Evolutionary conservation across 129 eudicot species (phyloP).

Genomic region (Kitagawia praeruptora): DNA sequence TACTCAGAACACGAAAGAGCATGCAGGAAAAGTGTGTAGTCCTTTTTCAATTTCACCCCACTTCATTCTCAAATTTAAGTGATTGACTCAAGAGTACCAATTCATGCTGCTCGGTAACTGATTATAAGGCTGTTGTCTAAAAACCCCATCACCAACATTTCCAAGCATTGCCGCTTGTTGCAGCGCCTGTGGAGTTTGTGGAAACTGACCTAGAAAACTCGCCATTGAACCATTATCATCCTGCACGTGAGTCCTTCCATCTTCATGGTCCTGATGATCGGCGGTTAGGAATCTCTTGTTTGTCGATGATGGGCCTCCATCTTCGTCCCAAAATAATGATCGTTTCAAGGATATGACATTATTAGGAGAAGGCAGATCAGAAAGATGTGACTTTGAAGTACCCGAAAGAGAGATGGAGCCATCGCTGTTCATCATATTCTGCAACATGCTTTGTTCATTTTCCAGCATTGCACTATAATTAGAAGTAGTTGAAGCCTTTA

Average conservation of each 20-base stretch:
- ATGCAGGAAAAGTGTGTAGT: not conserved
- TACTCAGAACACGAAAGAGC: not conserved
- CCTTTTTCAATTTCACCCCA: not conserved
- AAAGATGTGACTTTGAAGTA: slow-evolving; percentile 7
- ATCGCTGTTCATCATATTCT: slow-evolving; percentile 27
- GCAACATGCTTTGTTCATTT: slow-evolving; percentile 35
- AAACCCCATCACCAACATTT: slow-evolving; percentile 55
- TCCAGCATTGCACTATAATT: slow-evolving; percentile 38
- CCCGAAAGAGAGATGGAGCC: slow-evolving; percentile 4
- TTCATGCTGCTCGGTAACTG: slow-evolving; percentile 51
- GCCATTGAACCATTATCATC: slow-evolving; percentile 44
- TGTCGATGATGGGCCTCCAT: slow-evolving; percentile 22
- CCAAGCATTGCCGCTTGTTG: slow-evolving; percentile 69
- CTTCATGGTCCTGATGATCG: slow-evolving; percentile 20
- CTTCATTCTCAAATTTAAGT: not conserved
- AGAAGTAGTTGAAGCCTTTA: slow-evolving; percentile 17
- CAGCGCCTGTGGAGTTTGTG: slow-evolving; percentile 36
- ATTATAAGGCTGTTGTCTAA: slow-evolving; percentile 40
- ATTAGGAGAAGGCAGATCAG: slow-evolving; percentile 14
- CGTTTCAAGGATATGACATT: slow-evolving; percentile 31
- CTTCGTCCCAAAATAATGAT: slow-evolving; percentile 48
- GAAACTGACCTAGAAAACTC: slow-evolving; percentile 50
- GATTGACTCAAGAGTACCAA: slow-evolving; percentile 48
- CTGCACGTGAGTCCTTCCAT: slow-evolving; percentile 29
- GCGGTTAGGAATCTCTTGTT: slow-evolving; percentile 47